Evolutionary conservation across 345 rosid species (phyloP).

Genomic region (Salix exigua): DNA sequence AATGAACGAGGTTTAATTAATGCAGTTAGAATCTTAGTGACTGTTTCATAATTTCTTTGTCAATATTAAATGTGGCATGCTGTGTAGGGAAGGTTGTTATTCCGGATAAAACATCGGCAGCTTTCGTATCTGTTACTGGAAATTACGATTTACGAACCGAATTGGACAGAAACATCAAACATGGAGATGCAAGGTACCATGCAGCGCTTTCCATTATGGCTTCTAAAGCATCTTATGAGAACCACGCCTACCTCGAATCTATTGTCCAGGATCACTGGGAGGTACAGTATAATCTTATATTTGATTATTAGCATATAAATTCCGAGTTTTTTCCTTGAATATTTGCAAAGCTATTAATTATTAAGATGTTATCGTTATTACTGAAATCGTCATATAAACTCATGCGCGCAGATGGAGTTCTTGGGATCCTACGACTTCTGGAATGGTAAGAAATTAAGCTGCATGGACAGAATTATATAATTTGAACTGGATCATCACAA

Average conservation of each 20-base stretch:
- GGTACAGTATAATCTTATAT: constrained; percentile 22
- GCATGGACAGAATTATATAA: no score
- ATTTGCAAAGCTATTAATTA: no score
- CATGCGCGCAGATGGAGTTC: constrained; percentile 55
- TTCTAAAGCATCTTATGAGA: constrained; percentile 63
- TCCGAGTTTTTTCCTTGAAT: no score
- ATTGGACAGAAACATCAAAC: constrained; percentile 40
- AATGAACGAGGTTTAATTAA: no score
- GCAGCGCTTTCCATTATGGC: constrained; percentile 63
- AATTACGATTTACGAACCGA: constrained; percentile 42
- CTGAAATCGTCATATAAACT: background rate
- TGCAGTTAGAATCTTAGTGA: no score
- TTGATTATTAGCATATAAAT: no score
- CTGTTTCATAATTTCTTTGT: no score
- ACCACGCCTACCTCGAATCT: constrained; percentile 40
- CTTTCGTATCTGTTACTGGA: constrained; percentile 43
- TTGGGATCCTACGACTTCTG: constrained; percentile 54
- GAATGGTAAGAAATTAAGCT: constrained; percentile 47
- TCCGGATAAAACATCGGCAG: constrained; percentile 42
- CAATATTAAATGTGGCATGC: no score
- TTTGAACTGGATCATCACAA: no score
- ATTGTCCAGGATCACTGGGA: constrained; percentile 50
- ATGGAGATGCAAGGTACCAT: constrained; percentile 39
- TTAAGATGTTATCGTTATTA: background rate
- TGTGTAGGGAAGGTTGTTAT: background rate